phyloP scores from a whole-genome alignment of 2,329 filamentous ascomycete genomes.

The Dothidotthia symphoricarpi region DNA sequence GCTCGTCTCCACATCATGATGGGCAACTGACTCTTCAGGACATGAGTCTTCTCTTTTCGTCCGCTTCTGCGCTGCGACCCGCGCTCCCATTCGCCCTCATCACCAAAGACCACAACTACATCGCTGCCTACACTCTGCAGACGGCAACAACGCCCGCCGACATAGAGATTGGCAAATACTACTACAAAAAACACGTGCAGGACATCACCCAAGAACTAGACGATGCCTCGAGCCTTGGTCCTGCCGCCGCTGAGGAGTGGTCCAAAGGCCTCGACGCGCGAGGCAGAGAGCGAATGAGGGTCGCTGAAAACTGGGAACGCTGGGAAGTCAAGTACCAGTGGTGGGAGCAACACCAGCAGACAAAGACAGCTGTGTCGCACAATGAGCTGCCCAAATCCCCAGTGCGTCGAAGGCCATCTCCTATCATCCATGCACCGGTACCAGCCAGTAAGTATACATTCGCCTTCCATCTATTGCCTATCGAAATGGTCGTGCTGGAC shows the following conservation, averaged over 20 bases:
- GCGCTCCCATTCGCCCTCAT: constrained; percentile 69
- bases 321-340: constrained; percentile 57
- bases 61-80: constrained; percentile 60
- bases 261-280: constrained; percentile 67
- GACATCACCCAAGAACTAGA: constrained; percentile 62
- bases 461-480: constrained; percentile 15
- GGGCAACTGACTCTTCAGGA: constrained; percentile 54
- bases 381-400: constrained; percentile 27
- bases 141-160: constrained; percentile 49
- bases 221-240: constrained; percentile 64
- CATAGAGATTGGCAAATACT: constrained; percentile 63
- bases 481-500: constrained; percentile 15
- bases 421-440: constrained; percentile 34
- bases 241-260: constrained; percentile 72
- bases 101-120: constrained; percentile 60
- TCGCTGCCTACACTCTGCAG: constrained; percentile 58
- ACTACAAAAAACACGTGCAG: constrained; percentile 62
- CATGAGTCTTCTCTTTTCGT: constrained; percentile 65
- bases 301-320: constrained; percentile 71
- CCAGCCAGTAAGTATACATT: constrained; percentile 37
- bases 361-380: constrained; percentile 17
- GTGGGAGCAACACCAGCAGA: constrained; percentile 13
- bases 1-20: not conserved
- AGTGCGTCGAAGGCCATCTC: constrained; percentile 25
- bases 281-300: constrained; percentile 60